Evolutionary conservation across 768 basidiomycete species (phyloP).

Genomic region (Suillus subalutaceus): DNA sequence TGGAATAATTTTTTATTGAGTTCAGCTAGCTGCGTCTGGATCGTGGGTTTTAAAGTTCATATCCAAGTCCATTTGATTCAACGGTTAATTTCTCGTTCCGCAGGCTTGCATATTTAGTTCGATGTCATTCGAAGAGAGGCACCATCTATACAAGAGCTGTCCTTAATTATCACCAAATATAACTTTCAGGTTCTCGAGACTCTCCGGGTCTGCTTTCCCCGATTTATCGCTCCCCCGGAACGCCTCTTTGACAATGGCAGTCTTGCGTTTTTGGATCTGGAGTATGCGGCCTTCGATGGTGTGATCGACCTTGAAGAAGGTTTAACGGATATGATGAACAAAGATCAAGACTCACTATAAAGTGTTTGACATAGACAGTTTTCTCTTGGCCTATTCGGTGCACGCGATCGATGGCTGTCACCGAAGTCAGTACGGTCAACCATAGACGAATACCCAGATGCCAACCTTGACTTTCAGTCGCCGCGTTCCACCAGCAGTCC

Average conservation of each 20-base stretch:
- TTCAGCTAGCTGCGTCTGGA: background rate
- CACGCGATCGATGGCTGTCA: constrained; percentile 82
- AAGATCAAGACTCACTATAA: constrained; percentile 57
- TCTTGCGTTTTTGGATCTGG: constrained; percentile 84
- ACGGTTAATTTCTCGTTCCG: background rate
- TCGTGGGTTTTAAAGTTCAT: background rate
- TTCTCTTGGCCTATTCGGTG: constrained; percentile 85
- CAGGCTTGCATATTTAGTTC: background rate
- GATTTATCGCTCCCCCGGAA: constrained; percentile 59
- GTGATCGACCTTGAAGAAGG: constrained; percentile 52
- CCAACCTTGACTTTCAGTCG: constrained; percentile 77
- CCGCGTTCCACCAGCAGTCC: constrained; percentile 94
- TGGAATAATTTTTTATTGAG: background rate
- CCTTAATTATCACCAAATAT: constrained; percentile 60
- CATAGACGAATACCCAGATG: background rate
- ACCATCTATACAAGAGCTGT: background rate
- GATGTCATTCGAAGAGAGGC: background rate
- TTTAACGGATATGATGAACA: background rate
- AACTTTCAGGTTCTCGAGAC: constrained; percentile 79
- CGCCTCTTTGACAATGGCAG: constrained; percentile 83
- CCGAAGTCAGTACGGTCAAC: constrained; percentile 11
- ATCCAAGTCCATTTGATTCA: background rate
- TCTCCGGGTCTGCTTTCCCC: constrained; percentile 61
- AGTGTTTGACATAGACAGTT: constrained; percentile 82
- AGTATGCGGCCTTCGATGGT: constrained; percentile 83